Conservation (phyloP, 1,284 basidiomycete genomes). For the Tilletiaria anomala region DNA sequence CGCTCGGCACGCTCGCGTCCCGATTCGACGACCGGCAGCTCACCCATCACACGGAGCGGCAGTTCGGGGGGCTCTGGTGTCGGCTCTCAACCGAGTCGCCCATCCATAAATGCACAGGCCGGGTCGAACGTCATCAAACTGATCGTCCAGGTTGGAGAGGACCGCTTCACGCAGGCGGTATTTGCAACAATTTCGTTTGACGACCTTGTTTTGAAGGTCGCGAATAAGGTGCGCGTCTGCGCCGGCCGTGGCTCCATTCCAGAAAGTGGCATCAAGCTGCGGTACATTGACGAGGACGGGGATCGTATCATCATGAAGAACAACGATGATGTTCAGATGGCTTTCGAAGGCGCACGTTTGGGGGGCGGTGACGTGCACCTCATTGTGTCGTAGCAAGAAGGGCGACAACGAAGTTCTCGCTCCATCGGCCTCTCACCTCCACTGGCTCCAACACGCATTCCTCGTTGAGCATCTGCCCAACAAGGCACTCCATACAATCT, state of each 20-base stretch:
- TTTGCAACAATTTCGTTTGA: conserved; percentile 59
- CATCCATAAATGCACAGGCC: too few species aligned
- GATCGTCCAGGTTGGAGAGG: conserved; percentile 58
- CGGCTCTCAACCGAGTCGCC: not conserved
- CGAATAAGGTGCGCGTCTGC: conserved; percentile 67
- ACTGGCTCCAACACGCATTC: too few species aligned
- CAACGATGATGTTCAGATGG: conserved; percentile 36
- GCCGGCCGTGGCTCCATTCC: conserved; percentile 7
- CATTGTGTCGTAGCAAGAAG: conserved; percentile 10
- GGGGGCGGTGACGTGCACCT: conserved; percentile 15
- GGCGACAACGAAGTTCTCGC: too few species aligned
- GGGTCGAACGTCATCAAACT: conserved; percentile 29
- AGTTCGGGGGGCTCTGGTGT: not conserved
- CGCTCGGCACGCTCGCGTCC: conserved; percentile 17
- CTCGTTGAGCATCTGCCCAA: too few species aligned
- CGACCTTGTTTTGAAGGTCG: conserved; percentile 73
- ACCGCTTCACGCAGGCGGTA: conserved; percentile 82
- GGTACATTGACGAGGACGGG: conserved; percentile 35
- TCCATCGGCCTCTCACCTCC: too few species aligned
- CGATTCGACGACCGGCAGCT: conserved; percentile 23
- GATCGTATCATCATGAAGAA: conserved; percentile 31
- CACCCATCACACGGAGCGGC: conserved; percentile 4
- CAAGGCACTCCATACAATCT: too few species aligned
- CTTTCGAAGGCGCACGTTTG: conserved; percentile 15
- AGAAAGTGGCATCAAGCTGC: conserved; percentile 10